Percentiles rank a stretch among this genome's conserved stretches.
Evolutionary conservation across 1,284 basidiomycete species (phyloP).

Genomic region (Vanrija sp.): DNA sequence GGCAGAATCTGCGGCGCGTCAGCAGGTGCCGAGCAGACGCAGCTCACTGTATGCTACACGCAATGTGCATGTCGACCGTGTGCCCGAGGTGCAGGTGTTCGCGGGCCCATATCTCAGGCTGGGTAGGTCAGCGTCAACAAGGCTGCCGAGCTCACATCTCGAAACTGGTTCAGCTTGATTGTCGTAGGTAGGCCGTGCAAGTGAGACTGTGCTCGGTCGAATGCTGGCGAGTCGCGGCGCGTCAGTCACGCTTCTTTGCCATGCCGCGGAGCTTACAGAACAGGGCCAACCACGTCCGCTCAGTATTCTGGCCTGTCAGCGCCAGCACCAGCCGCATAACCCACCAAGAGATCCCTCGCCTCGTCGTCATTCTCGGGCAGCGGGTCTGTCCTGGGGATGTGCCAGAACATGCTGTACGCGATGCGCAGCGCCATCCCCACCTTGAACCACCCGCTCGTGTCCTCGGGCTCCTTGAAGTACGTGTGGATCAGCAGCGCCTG

Average conservation of each 20-base stretch:
- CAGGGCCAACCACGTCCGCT: conserved; percentile 37
- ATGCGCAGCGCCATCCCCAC: conserved; percentile 31
- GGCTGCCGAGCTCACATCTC: conserved; percentile 19
- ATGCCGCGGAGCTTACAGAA: conserved; percentile 18
- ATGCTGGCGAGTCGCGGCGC: conserved; percentile 15
- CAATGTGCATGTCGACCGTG: conserved; percentile 35
- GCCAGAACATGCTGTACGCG: conserved; percentile 33
- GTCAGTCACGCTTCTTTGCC: no score
- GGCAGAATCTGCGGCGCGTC: conserved; percentile 20
- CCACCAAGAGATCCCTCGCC: conserved; percentile 24
- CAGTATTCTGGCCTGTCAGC: conserved; percentile 20
- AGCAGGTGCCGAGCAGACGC: neutral
- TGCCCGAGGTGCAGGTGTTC: conserved; percentile 30
- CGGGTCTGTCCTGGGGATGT: conserved; percentile 22
- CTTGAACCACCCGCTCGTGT: conserved; percentile 30
- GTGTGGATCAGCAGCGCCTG: conserved; percentile 36
- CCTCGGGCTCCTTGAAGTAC: conserved; percentile 38
- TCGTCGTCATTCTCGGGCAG: conserved; percentile 28
- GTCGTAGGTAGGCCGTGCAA: conserved; percentile 28
- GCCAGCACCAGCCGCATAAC: neutral
- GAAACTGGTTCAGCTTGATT: conserved; percentile 26
- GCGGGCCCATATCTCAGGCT: conserved; percentile 33
- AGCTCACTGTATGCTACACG: conserved; percentile 31
- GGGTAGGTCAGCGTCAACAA: neutral
- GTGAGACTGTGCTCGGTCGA: conserved; percentile 30